Base-by-base conservation (phyloP, 306 rosid genomes). In the Vigna hirtella region DNA sequence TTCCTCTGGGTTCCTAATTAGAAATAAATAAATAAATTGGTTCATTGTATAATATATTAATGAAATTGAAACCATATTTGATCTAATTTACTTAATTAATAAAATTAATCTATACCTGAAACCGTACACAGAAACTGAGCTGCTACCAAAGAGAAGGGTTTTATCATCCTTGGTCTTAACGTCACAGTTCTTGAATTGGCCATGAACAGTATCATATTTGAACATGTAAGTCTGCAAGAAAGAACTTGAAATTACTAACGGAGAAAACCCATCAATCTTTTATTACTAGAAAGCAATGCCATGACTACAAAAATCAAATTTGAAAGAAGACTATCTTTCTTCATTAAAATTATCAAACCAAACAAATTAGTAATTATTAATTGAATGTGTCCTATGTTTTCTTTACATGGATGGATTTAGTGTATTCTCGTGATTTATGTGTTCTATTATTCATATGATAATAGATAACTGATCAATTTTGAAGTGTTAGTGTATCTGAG, bases 151-250 rank as follows among this genome's bases (percentile, higher is more conserved):
- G 64, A 85, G 84, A 70, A 87, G 91, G 62, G 87, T 87, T 53
- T 87, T 85, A 24, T 49, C 67, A 56, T 87, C 88, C 87, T 87
- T 77, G 2, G 80, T 34, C 63, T 72, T 80, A 40, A 87, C n/a
- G 6, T 87, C 88, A 20, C 68, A 48, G 77, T 77, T 59, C 50
- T 87, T 87, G 72, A 81, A 83, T 16, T 70, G 73, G 1, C 88
- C 88, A 18, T 87, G 91, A 73, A 87, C 88, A 63, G 70, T 66
- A 26, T 89, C 87, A 34, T 87, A 86, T 80, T 87, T 84, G 76
- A 90, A 87, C 91, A 84, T 80, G 82, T 85, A 87, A 17, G 82
- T 80, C 91, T 87, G 83, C 79, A 76, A 0, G 13, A 58, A 42
- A 65, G 9, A 70, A 58, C 56, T n/a, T 38, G 62, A 42, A 47